phyloP scores from a whole-genome alignment of 148 eudicot species.

The Cornus suecica region DNA sequence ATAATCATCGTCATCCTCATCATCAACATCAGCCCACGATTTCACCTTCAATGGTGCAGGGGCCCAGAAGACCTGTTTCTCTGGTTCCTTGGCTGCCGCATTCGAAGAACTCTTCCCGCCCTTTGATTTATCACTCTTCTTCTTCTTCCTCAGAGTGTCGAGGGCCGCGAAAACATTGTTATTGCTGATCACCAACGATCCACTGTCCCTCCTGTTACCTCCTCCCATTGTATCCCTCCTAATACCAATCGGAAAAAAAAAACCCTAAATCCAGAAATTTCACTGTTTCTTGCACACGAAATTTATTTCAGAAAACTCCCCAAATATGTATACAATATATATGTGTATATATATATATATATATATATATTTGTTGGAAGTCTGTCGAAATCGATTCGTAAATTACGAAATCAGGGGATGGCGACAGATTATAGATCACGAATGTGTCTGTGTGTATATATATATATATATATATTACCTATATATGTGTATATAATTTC shows the following conservation, averaged over 20 bases:
- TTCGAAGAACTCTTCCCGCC: conserved; percentile 35
- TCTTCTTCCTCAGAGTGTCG: conserved; percentile 44
- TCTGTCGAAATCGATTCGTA: no score
- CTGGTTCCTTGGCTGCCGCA: conserved; percentile 30
- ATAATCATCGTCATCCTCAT: conserved; percentile 53
- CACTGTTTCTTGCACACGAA: not conserved
- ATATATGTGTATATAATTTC: no score
- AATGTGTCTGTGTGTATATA: no score
- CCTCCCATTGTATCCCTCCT: conserved; percentile 41
- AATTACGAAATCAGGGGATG: no score
- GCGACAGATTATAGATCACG: no score
- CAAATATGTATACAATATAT: no score
- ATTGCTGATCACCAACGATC: conserved; percentile 37
- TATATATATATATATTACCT: no score
- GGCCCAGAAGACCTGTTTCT: conserved; percentile 36
- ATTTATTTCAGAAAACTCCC: no score
- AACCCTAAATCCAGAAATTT: not conserved
- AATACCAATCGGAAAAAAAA: not conserved
- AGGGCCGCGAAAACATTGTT: conserved; percentile 48
- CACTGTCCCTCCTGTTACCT: conserved; percentile 35
- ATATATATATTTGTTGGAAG: no score
- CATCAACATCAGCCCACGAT: conserved; percentile 61
- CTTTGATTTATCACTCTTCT: conserved; percentile 36
- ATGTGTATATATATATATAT: no score
- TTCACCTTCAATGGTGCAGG: conserved; percentile 34